Evolutionary conservation across 1,139 yeast genomes (phyloP).

Genomic region (Debaryomyces robertsiae): DNA sequence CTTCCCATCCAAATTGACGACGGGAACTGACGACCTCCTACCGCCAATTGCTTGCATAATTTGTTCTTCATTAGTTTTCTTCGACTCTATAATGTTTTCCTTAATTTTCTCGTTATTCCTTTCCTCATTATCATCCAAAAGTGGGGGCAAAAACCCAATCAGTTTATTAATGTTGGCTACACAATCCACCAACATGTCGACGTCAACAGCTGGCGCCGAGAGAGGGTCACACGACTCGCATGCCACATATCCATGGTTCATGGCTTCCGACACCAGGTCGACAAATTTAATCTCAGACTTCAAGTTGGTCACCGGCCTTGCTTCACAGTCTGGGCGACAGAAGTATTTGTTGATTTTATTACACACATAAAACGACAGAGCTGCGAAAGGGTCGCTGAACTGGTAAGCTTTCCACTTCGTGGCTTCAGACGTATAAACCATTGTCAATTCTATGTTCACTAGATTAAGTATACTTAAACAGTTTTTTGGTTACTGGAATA

Average conservation of each 20-base stretch:
- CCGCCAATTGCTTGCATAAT: slow-evolving; percentile 25
- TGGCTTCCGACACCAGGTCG: slow-evolving; percentile 45
- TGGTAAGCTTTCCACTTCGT: slow-evolving; percentile 68
- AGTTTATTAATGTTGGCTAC: slow-evolving; percentile 58
- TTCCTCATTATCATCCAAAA: slow-evolving; percentile 50
- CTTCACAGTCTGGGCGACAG: slow-evolving; percentile 73
- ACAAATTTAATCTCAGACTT: slow-evolving; percentile 51
- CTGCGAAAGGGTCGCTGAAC: slow-evolving; percentile 67
- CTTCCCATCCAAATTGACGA: slow-evolving; percentile 26
- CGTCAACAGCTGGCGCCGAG: slow-evolving; percentile 46
- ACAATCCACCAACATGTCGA: slow-evolving; percentile 55
- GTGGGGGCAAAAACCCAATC: slow-evolving; percentile 60
- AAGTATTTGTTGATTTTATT: slow-evolving; percentile 43
- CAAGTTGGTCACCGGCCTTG: slow-evolving; percentile 45
- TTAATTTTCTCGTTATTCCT: slow-evolving; percentile 40
- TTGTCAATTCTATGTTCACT: slow-evolving; percentile 13
- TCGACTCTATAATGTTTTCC: slow-evolving; percentile 40
- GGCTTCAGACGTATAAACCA: slow-evolving; percentile 49
- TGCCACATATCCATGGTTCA: slow-evolving; percentile 46
- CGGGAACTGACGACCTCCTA: slow-evolving; percentile 34
- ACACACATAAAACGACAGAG: slow-evolving; percentile 56
- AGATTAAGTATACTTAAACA: too few species aligned
- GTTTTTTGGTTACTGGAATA: too few species aligned
- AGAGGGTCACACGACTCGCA: slow-evolving; percentile 58
- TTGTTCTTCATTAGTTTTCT: slow-evolving; percentile 31